phyloP scores from a whole-genome alignment of 768 basidiomycete species.

The Leccinum ochraceum region DNA sequence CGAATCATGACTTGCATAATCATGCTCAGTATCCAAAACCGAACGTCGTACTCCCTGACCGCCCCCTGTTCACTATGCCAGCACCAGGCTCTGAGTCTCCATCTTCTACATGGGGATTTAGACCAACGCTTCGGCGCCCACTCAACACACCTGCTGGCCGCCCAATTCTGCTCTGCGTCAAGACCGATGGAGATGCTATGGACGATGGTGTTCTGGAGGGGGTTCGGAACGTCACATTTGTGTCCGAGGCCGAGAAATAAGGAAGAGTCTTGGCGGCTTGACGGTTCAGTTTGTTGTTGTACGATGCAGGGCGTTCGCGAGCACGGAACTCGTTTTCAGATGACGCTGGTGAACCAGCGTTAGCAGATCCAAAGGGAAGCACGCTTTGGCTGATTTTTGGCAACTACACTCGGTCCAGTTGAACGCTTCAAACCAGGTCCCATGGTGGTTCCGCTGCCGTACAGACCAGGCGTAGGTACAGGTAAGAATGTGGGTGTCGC shows the following conservation, averaged over 20 bases:
- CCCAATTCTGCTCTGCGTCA: constrained; percentile 50
- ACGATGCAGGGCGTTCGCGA: constrained; percentile 32
- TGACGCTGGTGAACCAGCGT: constrained; percentile 29
- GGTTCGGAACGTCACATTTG: constrained; percentile 51
- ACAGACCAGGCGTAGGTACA: constrained; percentile 56
- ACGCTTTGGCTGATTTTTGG: constrained; percentile 52
- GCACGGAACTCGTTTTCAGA: constrained; percentile 28
- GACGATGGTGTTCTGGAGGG: constrained; percentile 44
- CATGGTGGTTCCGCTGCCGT: constrained; percentile 37
- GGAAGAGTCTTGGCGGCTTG: constrained; percentile 40
- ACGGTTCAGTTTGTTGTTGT: constrained; percentile 24
- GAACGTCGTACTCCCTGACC: constrained; percentile 30
- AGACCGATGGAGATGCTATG: constrained; percentile 29
- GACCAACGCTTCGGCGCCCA: constrained; percentile 46
- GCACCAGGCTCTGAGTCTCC: constrained; percentile 18
- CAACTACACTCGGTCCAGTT: constrained; percentile 45
- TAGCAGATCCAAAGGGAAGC: constrained; percentile 57
- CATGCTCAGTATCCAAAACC: constrained; percentile 20
- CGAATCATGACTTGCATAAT: constrained; percentile 19
- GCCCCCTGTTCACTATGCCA: constrained; percentile 28
- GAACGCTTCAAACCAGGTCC: constrained; percentile 61
- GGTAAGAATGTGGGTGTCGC: constrained; percentile 77
- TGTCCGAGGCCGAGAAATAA: constrained; percentile 40
- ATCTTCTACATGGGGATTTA: constrained; percentile 28
- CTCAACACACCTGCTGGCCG: constrained; percentile 39